Base-by-base conservation (phyloP, 306 rosid species). In the Ormosia emarginata region DNA sequence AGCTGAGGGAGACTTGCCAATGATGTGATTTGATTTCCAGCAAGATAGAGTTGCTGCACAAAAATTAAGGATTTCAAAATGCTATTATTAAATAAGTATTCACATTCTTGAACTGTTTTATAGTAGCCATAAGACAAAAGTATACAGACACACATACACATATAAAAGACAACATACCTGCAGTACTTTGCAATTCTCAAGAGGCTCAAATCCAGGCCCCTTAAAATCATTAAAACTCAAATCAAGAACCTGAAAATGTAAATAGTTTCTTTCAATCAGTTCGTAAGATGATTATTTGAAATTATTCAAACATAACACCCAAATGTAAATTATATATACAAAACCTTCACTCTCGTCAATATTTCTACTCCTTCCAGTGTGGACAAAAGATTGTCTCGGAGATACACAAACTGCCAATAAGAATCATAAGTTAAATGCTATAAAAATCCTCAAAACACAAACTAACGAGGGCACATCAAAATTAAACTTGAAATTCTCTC, bases 141-240 rank as follows among this genome's bases (percentile, higher is more conserved):
- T 44, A 33, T 13, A 40, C 41, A 33, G 8, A 12, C 41, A 2
- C 14, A 9, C 56, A n/a, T 53, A 59, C 7, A 74, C 29, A 33
- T 36, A 30, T 1, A 14, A 1, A 36, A 85, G 67, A 80, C 59
- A 82, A 64, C 67, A 84, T 49, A 93, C 99, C 98, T 96, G 99
- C 70, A 96, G 88, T 77, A 92, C 91, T 87, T 85, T 90, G 86
- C 99, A 96, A 90, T 85, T 92, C 79, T 92, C 97, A 66, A 96
- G 97, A 82, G 99, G 99, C 82, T 96, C 99, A 87, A 96, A 96
- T 79, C 97, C 99, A 75, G 98, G 99, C 56, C 98, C 99, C 85
- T 93, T 93, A 86, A 96, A 96, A 73, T 92, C 97, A 86, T 96
- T 96, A 86, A 96, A 96, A 87, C 99, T 96, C 89, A 96, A 88